Evolutionary conservation across 1,284 basidiomycete genomes (phyloP).

Genomic region (Ceratobasidium sp.): DNA sequence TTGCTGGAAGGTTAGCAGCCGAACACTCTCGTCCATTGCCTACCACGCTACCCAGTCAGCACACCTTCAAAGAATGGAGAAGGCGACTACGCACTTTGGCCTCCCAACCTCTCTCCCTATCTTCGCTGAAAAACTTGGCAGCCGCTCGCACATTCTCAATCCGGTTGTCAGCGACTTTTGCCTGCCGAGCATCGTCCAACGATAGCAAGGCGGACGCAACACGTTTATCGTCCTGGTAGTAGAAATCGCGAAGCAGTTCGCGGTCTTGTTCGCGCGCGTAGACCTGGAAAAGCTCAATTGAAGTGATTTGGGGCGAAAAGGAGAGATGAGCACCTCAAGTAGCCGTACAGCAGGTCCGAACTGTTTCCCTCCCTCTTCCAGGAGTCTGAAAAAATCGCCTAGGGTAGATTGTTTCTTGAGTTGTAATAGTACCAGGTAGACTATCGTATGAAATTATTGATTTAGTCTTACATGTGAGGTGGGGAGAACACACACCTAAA

Average conservation of each 20-base stretch:
- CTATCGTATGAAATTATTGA: conserved; percentile 53
- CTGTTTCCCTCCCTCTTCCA: conserved; percentile 84
- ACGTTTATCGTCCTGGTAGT: conserved; percentile 96
- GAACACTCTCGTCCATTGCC: conserved; percentile 89
- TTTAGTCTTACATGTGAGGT: conserved; percentile 34
- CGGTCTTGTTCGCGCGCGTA: conserved; percentile 90
- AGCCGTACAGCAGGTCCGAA: conserved; percentile 65
- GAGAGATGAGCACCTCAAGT: background rate
- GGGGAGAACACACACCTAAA: conserved; percentile 65
- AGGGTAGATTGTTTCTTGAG: conserved; percentile 82
- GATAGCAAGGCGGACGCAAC: conserved; percentile 88
- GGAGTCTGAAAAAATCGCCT: conserved; percentile 92
- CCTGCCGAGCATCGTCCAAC: conserved; percentile 75
- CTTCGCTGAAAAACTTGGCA: conserved; percentile 92
- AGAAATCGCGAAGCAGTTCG: conserved; percentile 94
- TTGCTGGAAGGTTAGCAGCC: conserved; percentile 80
- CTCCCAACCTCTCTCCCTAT: conserved; percentile 89
- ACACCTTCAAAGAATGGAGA: background rate
- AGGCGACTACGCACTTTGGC: conserved; percentile 69
- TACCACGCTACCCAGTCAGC: conserved; percentile 48
- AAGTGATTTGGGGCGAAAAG: background rate
- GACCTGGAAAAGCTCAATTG: conserved; percentile 75
- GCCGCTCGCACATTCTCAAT: conserved; percentile 63
- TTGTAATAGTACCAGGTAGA: conserved; percentile 89
- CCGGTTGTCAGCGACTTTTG: conserved; percentile 11